Evolutionary conservation across 495 filamentous ascomycete genomes (phyloP), one percentile per base, ranked within the genome.

Genomic region (Lasiosphaeria miniovina): DNA sequence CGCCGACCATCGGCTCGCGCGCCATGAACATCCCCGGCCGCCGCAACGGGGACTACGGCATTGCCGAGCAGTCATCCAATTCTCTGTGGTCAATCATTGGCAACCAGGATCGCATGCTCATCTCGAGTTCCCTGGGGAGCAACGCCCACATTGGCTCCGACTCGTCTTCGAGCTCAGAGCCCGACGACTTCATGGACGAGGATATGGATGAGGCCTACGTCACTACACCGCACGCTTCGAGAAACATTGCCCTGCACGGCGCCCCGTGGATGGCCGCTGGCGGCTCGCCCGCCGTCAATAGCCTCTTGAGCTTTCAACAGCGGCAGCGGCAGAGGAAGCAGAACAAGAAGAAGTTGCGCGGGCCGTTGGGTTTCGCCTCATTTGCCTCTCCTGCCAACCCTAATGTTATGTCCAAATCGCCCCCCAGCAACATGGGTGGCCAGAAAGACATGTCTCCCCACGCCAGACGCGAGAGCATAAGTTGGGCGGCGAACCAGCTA

Each of bases 71-170:
- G 51, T 65, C 71, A 3, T 65, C 72, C 33, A 74, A 67, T 11
- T 75, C 76, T 3, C 66, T 80, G 35, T 80, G 78, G 74, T 74
- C 74, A 35, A 68, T 79, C 53, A 78, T 81, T 77, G 74, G 74
- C 41, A 75, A 69, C 67, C 78, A 82, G n/a, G 90, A 94, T 58
- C 85, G 84, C 49, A 84, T 84, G 55, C 80, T 82, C 3, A 82
- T 92, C 40, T 92, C 90, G n/a, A 90, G 90, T 72, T 96, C 90
- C 1, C 74, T 95, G 9, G 90, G 91, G 0, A 96, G 90, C 66
- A 82, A 91, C 32, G 89, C 88, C 64, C 90, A 93, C 79, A 55
- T 92, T 59, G 84, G 83, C 31, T 90, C 87, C 0, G 90, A 93
- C 57, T 88, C 87, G n/a, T 89, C 87, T 40, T 90, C 86, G 53